Percentiles rank a stretch among this genome's conserved stretches.
phyloP scores from a whole-genome alignment of 495 filamentous ascomycete species.

The Chlorociboria aeruginascens region DNA sequence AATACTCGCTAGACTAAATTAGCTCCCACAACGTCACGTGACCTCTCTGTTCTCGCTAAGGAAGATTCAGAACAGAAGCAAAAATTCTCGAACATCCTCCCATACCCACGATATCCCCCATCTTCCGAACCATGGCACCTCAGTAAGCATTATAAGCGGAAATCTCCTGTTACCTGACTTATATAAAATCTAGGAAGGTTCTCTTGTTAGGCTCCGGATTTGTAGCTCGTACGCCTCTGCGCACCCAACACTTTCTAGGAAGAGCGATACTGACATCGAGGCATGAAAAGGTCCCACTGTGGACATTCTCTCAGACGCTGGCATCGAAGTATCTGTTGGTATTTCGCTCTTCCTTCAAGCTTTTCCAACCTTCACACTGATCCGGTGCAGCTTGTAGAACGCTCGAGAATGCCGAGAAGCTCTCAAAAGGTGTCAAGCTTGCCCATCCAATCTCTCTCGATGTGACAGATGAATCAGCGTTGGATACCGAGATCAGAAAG shows the following conservation, averaged over 20 bases:
- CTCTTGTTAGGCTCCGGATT: not conserved
- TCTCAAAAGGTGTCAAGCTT: conserved; percentile 58
- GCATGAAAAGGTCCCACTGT: too few species aligned
- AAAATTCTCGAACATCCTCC: too few species aligned
- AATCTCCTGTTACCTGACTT: too few species aligned
- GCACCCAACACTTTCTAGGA: not conserved
- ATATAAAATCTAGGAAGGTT: too few species aligned
- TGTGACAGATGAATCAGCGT: conserved; percentile 56
- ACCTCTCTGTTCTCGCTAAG: too few species aligned
- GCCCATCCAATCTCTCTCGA: conserved; percentile 70
- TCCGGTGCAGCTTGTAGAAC: conserved; percentile 67
- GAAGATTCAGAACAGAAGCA: too few species aligned
- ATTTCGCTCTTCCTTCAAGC: not conserved
- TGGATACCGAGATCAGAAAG: conserved; percentile 69
- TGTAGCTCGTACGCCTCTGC: not conserved
- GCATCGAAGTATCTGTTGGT: conserved; percentile 4
- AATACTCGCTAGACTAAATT: too few species aligned
- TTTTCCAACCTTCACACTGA: not conserved
- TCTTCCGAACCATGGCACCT: too few species aligned
- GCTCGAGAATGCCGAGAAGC: conserved; percentile 59
- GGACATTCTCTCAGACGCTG: too few species aligned
- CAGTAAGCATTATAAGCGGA: too few species aligned
- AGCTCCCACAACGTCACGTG: too few species aligned
- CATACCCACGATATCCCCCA: too few species aligned
- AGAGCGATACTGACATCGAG: not conserved